These are phyloP conservation scores for Barnettozyma californica DNA, from an alignment of 805 yeast species.

Conservation along the genomic window DNA sequence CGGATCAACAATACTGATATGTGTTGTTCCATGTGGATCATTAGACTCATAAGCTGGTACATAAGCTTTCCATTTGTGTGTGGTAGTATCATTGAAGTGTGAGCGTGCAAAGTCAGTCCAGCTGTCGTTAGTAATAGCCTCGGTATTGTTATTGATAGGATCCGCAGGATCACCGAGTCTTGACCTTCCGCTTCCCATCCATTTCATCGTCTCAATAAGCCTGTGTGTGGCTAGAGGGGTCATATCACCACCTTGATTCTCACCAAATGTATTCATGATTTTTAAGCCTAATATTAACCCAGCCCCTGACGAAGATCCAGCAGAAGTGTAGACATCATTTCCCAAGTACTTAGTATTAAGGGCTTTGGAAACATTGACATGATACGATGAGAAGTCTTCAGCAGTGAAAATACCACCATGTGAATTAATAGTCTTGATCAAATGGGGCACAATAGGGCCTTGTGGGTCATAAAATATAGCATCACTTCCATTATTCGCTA, in stretches of 20 bases:
- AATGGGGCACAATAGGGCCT: constrained; percentile 62
- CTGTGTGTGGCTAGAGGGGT: constrained; percentile 52
- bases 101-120: constrained; percentile 53
- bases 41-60: constrained; percentile 71
- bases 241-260: constrained; percentile 40
- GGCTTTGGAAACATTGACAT: constrained; percentile 38
- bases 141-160: constrained; percentile 34
- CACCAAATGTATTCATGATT: constrained; percentile 46
- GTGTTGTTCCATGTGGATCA: constrained; percentile 90
- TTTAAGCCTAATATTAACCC: constrained; percentile 73
- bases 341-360: constrained; percentile 37
- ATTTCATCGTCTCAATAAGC: constrained; percentile 82
- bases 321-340: constrained; percentile 47
- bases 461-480: constrained; percentile 80
- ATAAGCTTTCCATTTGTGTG: constrained; percentile 63
- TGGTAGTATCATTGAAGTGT: constrained; percentile 56
- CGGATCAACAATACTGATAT: constrained; percentile 72
- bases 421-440: constrained; percentile 44
- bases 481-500: constrained; percentile 74
- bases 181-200: constrained; percentile 87
- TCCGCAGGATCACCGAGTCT: constrained; percentile 68
- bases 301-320: constrained; percentile 80
- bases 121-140: constrained; percentile 31
- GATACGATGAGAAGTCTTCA: constrained; percentile 64
- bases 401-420: constrained; percentile 63